Evolutionary conservation across 345 rosid species (phyloP).

Genomic region (Lepidium didymum): DNA sequence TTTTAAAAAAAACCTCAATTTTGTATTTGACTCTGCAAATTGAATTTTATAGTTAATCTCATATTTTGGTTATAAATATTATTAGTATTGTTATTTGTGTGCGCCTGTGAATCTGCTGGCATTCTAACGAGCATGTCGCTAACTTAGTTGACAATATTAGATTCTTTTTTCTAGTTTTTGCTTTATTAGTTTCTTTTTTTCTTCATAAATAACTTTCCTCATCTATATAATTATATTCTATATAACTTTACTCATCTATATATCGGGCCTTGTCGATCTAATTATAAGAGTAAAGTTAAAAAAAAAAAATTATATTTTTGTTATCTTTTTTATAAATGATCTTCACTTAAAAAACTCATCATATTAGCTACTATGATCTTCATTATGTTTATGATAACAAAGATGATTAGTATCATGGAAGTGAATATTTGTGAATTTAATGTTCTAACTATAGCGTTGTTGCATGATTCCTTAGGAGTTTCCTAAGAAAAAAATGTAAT

Average conservation of each 20-base stretch:
- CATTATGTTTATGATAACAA: too few species aligned
- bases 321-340: neutral
- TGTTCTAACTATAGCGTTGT: neutral
- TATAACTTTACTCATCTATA: too few species aligned
- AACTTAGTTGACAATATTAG: neutral
- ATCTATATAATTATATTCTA: neutral
- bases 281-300: too few species aligned
- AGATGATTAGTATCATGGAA: too few species aligned
- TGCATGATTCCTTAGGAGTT: neutral
- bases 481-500: neutral
- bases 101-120: conserved; percentile 25
- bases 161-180: neutral
- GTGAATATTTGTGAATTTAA: too few species aligned
- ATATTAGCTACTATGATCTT: too few species aligned
- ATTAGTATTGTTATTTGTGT: neutral
- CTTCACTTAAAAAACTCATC: neutral
- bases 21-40: too few species aligned
- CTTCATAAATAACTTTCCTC: neutral
- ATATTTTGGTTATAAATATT: neutral
- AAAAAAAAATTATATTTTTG: neutral
- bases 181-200: neutral
- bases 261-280: too few species aligned
- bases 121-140: conserved; percentile 9
- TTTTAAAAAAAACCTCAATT: too few species aligned
- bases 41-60: too few species aligned